These are phyloP conservation scores for Luzula sylvatica DNA, from an alignment of 176 grass and related monocot species.

Conservation along the genomic window DNA sequence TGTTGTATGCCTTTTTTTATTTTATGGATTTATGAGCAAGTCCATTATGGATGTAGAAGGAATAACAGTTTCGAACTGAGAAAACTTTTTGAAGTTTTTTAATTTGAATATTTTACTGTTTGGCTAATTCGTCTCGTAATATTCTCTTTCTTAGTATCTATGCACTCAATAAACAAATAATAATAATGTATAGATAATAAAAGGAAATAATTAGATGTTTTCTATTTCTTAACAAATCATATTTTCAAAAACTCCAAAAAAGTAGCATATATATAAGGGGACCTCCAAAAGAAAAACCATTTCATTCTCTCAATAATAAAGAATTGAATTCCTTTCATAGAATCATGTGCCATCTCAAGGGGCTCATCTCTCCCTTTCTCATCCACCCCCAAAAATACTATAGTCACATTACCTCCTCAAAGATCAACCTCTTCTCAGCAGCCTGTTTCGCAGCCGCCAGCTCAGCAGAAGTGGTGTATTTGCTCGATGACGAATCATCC, in stretches of 20 bases:
- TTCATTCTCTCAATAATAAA: conserved; percentile 6
- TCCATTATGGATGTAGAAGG: neutral
- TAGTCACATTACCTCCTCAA: neutral
- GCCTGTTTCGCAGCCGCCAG: conserved; percentile 2
- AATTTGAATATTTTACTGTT: neutral
- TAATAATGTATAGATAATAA: too few species aligned
- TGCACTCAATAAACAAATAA: too few species aligned
- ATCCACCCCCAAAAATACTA: neutral
- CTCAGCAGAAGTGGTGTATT: conserved; percentile 10
- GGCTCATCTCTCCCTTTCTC: too few species aligned
- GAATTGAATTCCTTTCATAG: neutral
- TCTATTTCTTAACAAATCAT: too few species aligned
- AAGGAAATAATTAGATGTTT: too few species aligned
- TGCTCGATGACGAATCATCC: conserved; percentile 43
- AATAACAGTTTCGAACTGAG: conserved; percentile 10
- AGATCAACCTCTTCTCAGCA: neutral
- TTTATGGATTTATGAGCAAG: neutral
- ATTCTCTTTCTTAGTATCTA: too few species aligned
- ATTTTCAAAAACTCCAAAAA: too few species aligned
- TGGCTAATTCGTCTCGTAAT: too few species aligned
- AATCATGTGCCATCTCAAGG: conserved; percentile 14
- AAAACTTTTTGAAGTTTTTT: neutral
- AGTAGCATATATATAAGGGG: neutral
- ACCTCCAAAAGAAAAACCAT: neutral
- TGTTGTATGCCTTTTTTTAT: neutral